Conservation (phyloP, 257 asterid genomes). For the Verbena officinalis region DNA sequence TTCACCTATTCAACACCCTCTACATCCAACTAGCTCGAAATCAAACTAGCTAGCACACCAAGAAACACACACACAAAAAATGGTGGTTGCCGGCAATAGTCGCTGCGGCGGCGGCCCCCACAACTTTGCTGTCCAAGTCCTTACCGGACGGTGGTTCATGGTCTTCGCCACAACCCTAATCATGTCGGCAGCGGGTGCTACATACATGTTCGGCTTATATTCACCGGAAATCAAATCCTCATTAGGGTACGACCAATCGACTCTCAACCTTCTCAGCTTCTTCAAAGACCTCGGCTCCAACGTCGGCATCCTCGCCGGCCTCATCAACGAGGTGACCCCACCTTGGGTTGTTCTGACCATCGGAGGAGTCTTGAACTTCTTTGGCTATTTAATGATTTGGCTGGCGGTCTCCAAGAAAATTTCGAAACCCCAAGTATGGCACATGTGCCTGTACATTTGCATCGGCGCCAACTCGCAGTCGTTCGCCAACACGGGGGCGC, state of each 20-base stretch:
- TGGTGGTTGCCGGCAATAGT: constrained; percentile 40
- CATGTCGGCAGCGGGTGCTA: constrained; percentile 81
- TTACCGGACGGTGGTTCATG: constrained; percentile 81
- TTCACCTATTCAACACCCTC: background rate
- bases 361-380: constrained; percentile 68
- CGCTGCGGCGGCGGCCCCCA: constrained; percentile 31
- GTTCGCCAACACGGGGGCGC: constrained; percentile 87
- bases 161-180: constrained; percentile 67
- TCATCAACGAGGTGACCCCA: constrained; percentile 81
- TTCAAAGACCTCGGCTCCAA: constrained; percentile 78
- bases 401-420: constrained; percentile 62
- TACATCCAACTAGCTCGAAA: background rate
- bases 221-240: constrained; percentile 50
- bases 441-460: constrained; percentile 78
- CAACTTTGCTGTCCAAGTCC: constrained; percentile 40
- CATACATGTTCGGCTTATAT: constrained; percentile 77
- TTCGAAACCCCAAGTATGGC: constrained; percentile 63
- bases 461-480: constrained; percentile 84
- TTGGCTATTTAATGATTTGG: constrained; percentile 90
- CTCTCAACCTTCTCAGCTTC: constrained; percentile 75
- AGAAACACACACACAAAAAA: background rate
- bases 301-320: constrained; percentile 71
- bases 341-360: constrained; percentile 85
- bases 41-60: no score
- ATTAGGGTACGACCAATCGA: constrained; percentile 77